Base-by-base conservation (phyloP, 805 yeast genomes). In the Candida maesae region DNA sequence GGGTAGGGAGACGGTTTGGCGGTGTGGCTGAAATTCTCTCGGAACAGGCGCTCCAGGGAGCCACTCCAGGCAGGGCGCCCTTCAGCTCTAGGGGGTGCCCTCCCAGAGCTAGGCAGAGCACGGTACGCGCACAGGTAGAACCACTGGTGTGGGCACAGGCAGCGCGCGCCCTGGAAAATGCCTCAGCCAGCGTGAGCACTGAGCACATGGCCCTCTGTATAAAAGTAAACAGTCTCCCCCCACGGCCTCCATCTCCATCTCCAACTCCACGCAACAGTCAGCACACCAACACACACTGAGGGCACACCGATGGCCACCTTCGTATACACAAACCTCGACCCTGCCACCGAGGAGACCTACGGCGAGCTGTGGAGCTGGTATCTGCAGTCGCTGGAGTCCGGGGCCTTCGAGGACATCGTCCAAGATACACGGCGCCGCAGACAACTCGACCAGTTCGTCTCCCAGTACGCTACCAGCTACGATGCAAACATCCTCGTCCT, bases 281-380 rank as follows among this genome's bases (percentile, higher is more conserved):
- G 10, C 24, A 21, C 10, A 10, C 7, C 7, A 21, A 7, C 24
- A 21, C 24, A 21, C 10, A 8, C 24, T 21, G 24, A 21, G 10
- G 10, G 10, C 10, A 10, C 7, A 10, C n/a, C 16, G 23, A 47
- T 47, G 51, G 41, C 46, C 25, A 47, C 51, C 3, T 47, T 47
- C 18, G 43, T 34, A 10, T 47, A 47, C 42, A 41, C 43, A 7
- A 47, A 47, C 35, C 41, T 47, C 23, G 46, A 44, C 32, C 8
- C 36, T 2, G 36, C 33, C 12, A 19, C 36, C 13, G 51, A 47
- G 35, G 51, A 47, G 33, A 33, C 30, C 24, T 44, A 36, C 28
- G 28, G 45, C 10, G 33, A 28, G 36, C 45, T 47, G 27, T 49
- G 52, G 52, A 44, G 44, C 17, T 49, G 52, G 52, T 49, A 49